Base-by-base conservation (phyloP, 164 flowering plant species). In the Brasenia schreberi region DNA sequence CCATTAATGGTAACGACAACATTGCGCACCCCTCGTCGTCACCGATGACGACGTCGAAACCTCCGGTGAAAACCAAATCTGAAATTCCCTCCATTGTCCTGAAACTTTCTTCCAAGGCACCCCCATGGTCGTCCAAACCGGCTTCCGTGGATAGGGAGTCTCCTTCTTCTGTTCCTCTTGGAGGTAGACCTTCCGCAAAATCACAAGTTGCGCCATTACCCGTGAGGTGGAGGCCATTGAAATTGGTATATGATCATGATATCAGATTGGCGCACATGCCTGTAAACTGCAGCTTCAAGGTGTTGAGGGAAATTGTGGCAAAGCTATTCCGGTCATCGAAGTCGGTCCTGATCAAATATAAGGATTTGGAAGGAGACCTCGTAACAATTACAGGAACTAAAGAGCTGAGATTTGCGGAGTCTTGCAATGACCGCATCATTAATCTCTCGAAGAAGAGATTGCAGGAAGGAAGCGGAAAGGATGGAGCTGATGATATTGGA, bases 201-300 rank as follows among this genome's bases (percentile, higher is more conserved):
- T 7, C 77, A 49, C 49, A 76, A 71, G 69, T 69, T 66, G 69
- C 27, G 63, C 49, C 43, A 11, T 76, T 27, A 10, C 39, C 77
- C 19, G 62, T 69, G 64, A 68, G 61, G 1, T 82, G 80, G 84
- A 83, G 99, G 80, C 85, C 82, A 11, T 69, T 95, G 83, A 95
- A 95, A 77, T 90, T 95, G 75, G 90, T 92, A 59, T 92, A 95
- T 78, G 99, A 81, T 75, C 97, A 92, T 77, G 99, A 95, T 74
- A 92, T 95, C 62, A 83, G 99, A 73, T 90, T 90, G 43, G 88
- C 96, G 0, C 85, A 83, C 64, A 88, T 95, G 97, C 97, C 97
- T 0, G 91, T 79, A 49, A 81, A 73, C 72, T 95, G 99, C 78
- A 75, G 77, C 66, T 90, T 92, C 59, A 86, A 73, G 59, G 79